Base-by-base conservation (phyloP, 2,329 filamentous ascomycete species). In the Fonsecaea multimorphosa region DNA sequence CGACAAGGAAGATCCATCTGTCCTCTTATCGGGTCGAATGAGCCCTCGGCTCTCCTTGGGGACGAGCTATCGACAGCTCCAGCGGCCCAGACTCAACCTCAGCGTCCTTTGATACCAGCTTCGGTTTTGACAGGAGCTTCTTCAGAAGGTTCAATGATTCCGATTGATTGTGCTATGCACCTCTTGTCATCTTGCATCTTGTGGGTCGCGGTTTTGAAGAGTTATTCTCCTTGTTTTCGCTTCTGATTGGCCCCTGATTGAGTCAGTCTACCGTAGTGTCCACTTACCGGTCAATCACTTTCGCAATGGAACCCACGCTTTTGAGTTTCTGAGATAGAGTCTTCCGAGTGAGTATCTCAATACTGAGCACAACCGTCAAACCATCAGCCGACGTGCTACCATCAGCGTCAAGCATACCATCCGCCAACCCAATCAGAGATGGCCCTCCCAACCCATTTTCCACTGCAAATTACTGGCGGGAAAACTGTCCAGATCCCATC, bases 401-500 rank as follows among this genome's bases (percentile, higher is more conserved):
- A 49, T 8, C 8, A 14, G 22, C 19, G 14, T 24, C 9, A 22
- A 49, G 11, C 11, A 49, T 11, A 14, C 7, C 22, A 46, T 46
- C n/a, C 3, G 5, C 11, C n/a, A 53, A 5, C 9, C 2, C 11
- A 22, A 0, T 22, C 34, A 44, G 24, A 31, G 8, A 71, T 80
- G 79, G 71, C 73, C 77, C 29, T 73, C 70, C 69, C 74, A 70
- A 75, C 8, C 52, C 79, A 81, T 76, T 81, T 81, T 78, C 79
- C 79, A 57, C 78, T 71, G 29, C 52, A 56, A 53, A 53, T 81
- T 58, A 79, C 82, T 1, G 81, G 80, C 19, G 80, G 84, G 11
- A 66, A 66, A 29, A 63, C 64, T 9, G 46, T 65, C 12, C 56
- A 80, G 73, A 74, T 76, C 58, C 79, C 79, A 70, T 61, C 68